Evolutionary conservation across 176 grass and related monocot genomes (phyloP).

Genomic region (Typha latifolia): DNA sequence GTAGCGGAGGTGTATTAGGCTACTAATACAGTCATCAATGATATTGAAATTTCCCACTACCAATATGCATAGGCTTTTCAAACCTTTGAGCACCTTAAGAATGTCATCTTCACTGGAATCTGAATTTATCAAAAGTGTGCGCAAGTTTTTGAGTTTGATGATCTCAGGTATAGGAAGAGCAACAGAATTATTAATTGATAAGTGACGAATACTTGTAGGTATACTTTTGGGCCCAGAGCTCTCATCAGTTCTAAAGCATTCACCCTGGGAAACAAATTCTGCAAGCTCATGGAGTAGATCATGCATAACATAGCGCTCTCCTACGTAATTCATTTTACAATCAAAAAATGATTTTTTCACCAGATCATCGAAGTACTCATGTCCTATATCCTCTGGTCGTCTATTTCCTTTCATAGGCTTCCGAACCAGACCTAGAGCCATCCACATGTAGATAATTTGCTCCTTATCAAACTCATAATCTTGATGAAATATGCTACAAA

Average conservation of each 20-base stretch:
- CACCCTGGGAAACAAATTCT: slow-evolving; percentile 13
- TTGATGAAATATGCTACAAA: too few relatives aligned
- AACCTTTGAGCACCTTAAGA: too few relatives aligned
- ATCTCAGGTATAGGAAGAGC: too few relatives aligned
- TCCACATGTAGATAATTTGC: too few relatives aligned
- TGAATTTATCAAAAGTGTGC: too few relatives aligned
- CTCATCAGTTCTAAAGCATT: slow-evolving; percentile 25
- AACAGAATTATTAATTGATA: background rate
- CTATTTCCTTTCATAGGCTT: background rate
- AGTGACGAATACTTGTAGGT: background rate
- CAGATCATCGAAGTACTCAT: slow-evolving; percentile 25
- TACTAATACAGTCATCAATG: too few relatives aligned
- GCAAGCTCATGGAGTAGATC: slow-evolving; percentile 27
- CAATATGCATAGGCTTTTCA: too few relatives aligned
- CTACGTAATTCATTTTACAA: background rate
- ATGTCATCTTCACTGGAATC: too few relatives aligned
- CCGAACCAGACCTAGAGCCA: background rate
- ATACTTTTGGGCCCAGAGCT: background rate
- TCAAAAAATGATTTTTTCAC: slow-evolving; percentile 39
- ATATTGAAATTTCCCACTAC: too few relatives aligned
- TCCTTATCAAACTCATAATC: too few relatives aligned
- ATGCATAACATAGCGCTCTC: background rate
- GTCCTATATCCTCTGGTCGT: slow-evolving; percentile 14
- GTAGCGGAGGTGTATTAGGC: too few relatives aligned
- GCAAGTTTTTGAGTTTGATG: too few relatives aligned